A percentile compares a stretch with the other conserved stretches of the same genome.
Conservation (phyloP, 768 basidiomycete genomes). For the Crucibulum laeve region DNA sequence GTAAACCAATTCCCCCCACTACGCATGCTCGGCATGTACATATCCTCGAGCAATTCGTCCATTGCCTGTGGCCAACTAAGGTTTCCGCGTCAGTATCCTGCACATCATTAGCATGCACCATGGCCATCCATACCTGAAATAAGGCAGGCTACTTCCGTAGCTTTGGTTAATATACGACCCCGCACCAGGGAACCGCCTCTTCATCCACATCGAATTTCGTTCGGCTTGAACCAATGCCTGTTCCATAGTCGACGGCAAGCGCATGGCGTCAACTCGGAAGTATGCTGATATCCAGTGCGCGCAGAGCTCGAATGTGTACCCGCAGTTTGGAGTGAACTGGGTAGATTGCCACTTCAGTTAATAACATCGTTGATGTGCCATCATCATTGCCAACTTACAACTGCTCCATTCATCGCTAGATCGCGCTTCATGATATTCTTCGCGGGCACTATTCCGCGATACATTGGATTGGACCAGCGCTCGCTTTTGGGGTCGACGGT, state of each 20-base stretch:
- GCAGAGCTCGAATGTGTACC: slow-evolving; percentile 48
- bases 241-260: slow-evolving; percentile 39
- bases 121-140: too few species aligned
- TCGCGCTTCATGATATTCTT: neutral
- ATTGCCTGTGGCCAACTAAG: too few species aligned
- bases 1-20: too few species aligned
- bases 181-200: slow-evolving; percentile 48
- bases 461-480: neutral
- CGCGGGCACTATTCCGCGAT: neutral
- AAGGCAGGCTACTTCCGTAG: too few species aligned
- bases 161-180: slow-evolving; percentile 48
- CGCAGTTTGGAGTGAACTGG: slow-evolving; percentile 52
- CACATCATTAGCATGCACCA: too few species aligned
- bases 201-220: slow-evolving; percentile 46
- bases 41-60: too few species aligned
- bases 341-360: neutral
- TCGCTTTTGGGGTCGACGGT: neutral
- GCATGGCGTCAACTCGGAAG: slow-evolving; percentile 50
- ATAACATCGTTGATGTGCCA: too few species aligned
- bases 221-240: slow-evolving; percentile 41
- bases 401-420: neutral
- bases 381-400: slow-evolving; percentile 25
- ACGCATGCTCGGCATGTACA: too few species aligned
- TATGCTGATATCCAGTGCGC: slow-evolving; percentile 67
- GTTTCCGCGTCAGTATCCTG: too few species aligned